phyloP scores from a whole-genome alignment of 1,139 yeast genomes.

The Blastobotrys proliferans region DNA sequence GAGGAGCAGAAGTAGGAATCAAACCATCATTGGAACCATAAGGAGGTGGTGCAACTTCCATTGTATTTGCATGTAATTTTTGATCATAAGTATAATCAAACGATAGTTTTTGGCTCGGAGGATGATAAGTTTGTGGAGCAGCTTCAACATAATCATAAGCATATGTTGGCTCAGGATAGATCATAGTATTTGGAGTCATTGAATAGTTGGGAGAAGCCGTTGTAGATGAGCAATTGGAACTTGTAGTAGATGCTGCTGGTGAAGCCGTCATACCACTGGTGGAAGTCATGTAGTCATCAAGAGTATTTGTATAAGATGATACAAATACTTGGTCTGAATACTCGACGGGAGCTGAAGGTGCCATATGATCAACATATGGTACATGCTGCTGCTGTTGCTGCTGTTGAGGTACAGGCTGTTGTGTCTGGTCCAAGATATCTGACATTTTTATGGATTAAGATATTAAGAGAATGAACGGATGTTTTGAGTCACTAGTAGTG shows the following conservation, averaged over 20 bases:
- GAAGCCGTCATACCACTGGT: not conserved
- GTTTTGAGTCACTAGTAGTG: no score
- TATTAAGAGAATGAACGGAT: not conserved
- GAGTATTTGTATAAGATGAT: not conserved
- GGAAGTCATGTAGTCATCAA: not conserved
- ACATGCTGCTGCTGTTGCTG: not conserved
- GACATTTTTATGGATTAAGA: not conserved
- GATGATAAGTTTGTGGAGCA: no score
- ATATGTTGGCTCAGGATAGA: not conserved
- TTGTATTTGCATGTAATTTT: not conserved
- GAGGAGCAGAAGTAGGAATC: slow-evolving; percentile 1
- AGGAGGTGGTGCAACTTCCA: not conserved
- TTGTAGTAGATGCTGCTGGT: slow-evolving; percentile 3
- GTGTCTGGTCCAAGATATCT: slow-evolving; percentile 5
- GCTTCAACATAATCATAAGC: slow-evolving; percentile 1
- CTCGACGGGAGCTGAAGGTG: not conserved
- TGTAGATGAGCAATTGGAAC: slow-evolving; percentile 1
- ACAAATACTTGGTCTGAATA: no score
- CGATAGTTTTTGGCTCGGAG: no score
- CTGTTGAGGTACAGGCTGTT: not conserved
- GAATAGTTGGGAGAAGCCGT: slow-evolving; percentile 1
- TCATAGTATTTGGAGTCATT: not conserved
- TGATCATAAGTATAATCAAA: slow-evolving; percentile 12
- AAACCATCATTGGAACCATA: not conserved
- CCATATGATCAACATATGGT: slow-evolving; percentile 2